These are phyloP conservation scores for Diphasiastrum complanatum DNA, from an alignment of 83 land plant genomes.

Conservation along the genomic window DNA sequence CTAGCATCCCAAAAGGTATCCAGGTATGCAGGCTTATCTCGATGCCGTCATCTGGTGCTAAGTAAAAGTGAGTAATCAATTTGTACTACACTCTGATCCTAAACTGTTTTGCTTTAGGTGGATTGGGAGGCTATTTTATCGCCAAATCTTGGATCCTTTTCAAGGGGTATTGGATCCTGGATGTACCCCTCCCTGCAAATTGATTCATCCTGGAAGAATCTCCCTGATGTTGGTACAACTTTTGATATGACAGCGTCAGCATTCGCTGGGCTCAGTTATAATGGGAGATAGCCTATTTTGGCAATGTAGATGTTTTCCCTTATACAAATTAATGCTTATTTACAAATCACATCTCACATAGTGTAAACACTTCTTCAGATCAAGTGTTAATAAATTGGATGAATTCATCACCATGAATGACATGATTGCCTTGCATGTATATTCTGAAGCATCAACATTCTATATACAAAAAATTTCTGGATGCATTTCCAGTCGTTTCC, in stretches of 20 bases:
- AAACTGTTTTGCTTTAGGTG: slow-evolving; percentile 23
- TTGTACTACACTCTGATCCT: not conserved
- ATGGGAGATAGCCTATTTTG: no score
- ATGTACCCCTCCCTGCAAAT: slow-evolving; percentile 52
- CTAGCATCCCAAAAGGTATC: slow-evolving; percentile 55
- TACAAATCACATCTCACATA: no score
- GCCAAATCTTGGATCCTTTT: slow-evolving; percentile 40
- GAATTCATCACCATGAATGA: no score
- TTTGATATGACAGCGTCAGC: slow-evolving; percentile 73
- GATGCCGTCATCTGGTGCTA: not conserved
- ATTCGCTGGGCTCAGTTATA: slow-evolving; percentile 68
- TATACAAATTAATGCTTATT: no score
- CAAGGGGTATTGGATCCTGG: slow-evolving; percentile 58
- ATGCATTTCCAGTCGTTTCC: no score
- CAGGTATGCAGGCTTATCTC: slow-evolving; percentile 35
- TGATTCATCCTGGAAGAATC: slow-evolving; percentile 61
- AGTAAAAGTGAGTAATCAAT: no score
- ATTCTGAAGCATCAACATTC: no score
- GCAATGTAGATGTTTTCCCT: no score
- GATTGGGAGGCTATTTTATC: slow-evolving; percentile 95
- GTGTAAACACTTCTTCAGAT: no score
- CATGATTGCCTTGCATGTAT: no score
- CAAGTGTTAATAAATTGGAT: no score
- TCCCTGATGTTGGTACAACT: slow-evolving; percentile 61
- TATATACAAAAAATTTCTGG: no score